Conservation (phyloP, 208 protist genomes). For the Crithidia sp. region DNA sequence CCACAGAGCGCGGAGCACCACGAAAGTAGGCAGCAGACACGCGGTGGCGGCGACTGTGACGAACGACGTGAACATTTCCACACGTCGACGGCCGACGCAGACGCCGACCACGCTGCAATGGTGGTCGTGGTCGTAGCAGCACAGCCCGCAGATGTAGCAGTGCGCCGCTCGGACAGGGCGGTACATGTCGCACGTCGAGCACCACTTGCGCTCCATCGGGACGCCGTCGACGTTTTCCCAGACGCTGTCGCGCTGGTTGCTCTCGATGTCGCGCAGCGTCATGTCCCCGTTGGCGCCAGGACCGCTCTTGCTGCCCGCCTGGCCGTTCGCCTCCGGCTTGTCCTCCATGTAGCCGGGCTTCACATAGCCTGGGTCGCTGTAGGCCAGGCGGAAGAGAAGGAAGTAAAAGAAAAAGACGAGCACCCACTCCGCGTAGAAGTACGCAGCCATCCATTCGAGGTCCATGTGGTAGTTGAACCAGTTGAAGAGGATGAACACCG, state of each 20-base stretch:
- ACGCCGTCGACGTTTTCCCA: constrained; percentile 80
- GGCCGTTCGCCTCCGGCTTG: background rate
- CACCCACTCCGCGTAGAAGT: constrained; percentile 34
- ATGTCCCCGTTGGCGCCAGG: constrained; percentile 31
- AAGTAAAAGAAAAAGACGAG: constrained; percentile 54
- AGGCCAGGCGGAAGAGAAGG: constrained; percentile 53
- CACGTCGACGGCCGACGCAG: constrained; percentile 79
- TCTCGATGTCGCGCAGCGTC: constrained; percentile 74
- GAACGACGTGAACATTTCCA: constrained; percentile 72
- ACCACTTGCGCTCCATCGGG: constrained; percentile 91
- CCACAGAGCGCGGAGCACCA: constrained; percentile 36
- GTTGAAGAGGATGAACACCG: constrained; percentile 35
- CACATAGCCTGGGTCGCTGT: constrained; percentile 84
- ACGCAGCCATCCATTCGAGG: constrained; percentile 44
- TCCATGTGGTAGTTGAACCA: constrained; percentile 43
- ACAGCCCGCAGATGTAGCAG: constrained; percentile 90
- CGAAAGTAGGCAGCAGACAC: constrained; percentile 35
- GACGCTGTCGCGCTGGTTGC: constrained; percentile 59
- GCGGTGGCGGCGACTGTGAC: constrained; percentile 37
- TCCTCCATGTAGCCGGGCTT: constrained; percentile 71
- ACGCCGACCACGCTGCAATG: constrained; percentile 88
- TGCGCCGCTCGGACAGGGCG: constrained; percentile 86
- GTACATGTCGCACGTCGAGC: constrained; percentile 85
- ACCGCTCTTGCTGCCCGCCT: background rate
- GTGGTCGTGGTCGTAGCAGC: constrained; percentile 88